Base-by-base conservation (phyloP, 352 stramenopile genomes). In the Globisporangium middletonii region DNA sequence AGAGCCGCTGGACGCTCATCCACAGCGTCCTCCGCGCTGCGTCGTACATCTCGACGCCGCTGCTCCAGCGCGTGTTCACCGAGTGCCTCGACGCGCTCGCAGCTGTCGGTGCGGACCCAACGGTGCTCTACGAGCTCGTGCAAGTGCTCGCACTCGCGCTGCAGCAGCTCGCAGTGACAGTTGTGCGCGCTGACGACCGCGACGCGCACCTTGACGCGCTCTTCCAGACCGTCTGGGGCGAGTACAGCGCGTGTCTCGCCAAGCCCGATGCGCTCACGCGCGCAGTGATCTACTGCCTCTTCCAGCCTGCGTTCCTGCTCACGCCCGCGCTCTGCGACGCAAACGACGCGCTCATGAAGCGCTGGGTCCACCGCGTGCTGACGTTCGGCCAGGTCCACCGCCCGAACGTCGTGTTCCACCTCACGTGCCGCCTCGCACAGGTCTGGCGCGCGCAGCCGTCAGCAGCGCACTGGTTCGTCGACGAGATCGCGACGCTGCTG, bases 381-480 rank as follows among this genome's bases (percentile, higher is more conserved):
- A 43, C 48, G 28, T 90, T 89, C 57, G 84, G 79, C 37, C 61
- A 79, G 26, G 59, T 68, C 5, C 65, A 89, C 43, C 70, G 84
- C 5, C 84, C 84, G 3, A 92, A 92, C 49, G 84, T 91, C 15
- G 64, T 94, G 16, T 94, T 88, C 64, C 84, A 94, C 69, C 47
- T 94, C 28, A 52, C 73, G 33, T 90, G 78, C 41, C 77, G 77
- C 2, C 64, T 94, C 19, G 81, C 65, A 5, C 79, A 88, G 60
- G 65, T 81, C 38, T 92, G 81, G 81, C 75, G 80, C 13, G 69
- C 75, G 6, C 68, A 75, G 11, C 84, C 80, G 3, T 48, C 58
- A 0, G 57, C 73, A 12, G 79, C 82, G 30, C 51, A 77, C 27
- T 59, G 63, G 16, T 94, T 87, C 55, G 59, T 71, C 4, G 75